Conservation (phyloP, 2,329 filamentous ascomycete species). For the Talaromyces sp. region DNA sequence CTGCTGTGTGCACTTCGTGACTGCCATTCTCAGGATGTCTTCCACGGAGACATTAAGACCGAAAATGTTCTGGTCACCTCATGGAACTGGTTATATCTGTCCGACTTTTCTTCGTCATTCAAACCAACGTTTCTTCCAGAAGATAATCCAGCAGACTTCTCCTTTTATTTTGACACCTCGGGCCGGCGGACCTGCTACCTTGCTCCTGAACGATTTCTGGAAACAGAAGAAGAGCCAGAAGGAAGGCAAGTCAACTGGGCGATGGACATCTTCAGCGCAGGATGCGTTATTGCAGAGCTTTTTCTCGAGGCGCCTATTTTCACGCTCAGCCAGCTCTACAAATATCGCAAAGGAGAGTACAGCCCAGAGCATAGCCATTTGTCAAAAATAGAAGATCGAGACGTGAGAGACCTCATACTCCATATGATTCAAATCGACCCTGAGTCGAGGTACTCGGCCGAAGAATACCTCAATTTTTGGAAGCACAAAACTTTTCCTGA, state of each 20-base stretch:
- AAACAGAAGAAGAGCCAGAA: conserved; percentile 60
- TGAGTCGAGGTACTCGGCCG: conserved; percentile 83
- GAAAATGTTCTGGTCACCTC: conserved; percentile 96
- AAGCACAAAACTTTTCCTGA: conserved; percentile 86
- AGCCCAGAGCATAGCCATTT: conserved; percentile 77
- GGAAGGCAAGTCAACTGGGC: conserved; percentile 71
- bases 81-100: conserved; percentile 98
- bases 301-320: conserved; percentile 97
- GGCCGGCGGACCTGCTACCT: conserved; percentile 89
- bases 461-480: conserved; percentile 91
- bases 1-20: conserved; percentile 86
- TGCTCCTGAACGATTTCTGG: conserved; percentile 85
- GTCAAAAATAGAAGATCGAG: conserved; percentile 78
- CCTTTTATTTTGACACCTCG: conserved; percentile 94
- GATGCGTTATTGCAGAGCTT: conserved; percentile 93
- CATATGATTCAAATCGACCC: conserved; percentile 97
- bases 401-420: conserved; percentile 79
- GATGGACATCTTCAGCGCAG: conserved; percentile 97
- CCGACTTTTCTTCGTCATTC: conserved; percentile 95
- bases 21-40: conserved; percentile 81
- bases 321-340: conserved; percentile 91
- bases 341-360: conserved; percentile 88
- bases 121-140: conserved; percentile 91
- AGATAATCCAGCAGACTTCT: conserved; percentile 95
- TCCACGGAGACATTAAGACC: conserved; percentile 97